These are phyloP conservation scores for Fonsecaea pugnacius DNA, from an alignment of 2,329 filamentous ascomycete species.

Conservation along the genomic window DNA sequence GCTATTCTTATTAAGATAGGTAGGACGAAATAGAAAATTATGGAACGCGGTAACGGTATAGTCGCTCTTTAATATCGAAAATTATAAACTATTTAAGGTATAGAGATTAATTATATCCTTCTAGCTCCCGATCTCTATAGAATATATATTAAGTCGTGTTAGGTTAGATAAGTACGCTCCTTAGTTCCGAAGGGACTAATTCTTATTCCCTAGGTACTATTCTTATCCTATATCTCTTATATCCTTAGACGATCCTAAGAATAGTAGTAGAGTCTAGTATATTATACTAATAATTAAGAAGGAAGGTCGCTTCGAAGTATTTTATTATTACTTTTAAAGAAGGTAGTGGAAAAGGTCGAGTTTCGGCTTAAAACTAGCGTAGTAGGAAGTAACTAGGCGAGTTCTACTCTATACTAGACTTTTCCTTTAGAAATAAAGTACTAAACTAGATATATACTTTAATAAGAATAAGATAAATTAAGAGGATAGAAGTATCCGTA, in stretches of 20 bases:
- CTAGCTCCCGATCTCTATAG: background rate
- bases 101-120: background rate
- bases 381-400: background rate
- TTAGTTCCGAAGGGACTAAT: slow-evolving; percentile 11
- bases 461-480: too few relatives aligned
- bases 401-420: background rate
- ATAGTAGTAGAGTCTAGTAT: slow-evolving; percentile 9
- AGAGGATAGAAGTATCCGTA: background rate
- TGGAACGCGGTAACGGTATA: slow-evolving; percentile 13
- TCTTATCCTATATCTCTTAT: slow-evolving; percentile 6
- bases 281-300: slow-evolving; percentile 9
- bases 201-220: slow-evolving; percentile 11
- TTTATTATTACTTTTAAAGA: slow-evolving; percentile 9
- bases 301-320: slow-evolving; percentile 13
- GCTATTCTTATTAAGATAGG: slow-evolving; percentile 16
- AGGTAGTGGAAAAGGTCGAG: background rate
- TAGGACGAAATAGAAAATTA: slow-evolving; percentile 17
- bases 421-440: background rate
- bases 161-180: slow-evolving; percentile 3
- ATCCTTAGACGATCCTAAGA: slow-evolving; percentile 9
- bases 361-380: background rate
- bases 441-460: too few relatives aligned
- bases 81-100: background rate
- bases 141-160: slow-evolving; percentile 9
- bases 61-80: background rate